Base-by-base conservation (phyloP, 768 basidiomycete genomes). In the Leccinum obscurum region DNA sequence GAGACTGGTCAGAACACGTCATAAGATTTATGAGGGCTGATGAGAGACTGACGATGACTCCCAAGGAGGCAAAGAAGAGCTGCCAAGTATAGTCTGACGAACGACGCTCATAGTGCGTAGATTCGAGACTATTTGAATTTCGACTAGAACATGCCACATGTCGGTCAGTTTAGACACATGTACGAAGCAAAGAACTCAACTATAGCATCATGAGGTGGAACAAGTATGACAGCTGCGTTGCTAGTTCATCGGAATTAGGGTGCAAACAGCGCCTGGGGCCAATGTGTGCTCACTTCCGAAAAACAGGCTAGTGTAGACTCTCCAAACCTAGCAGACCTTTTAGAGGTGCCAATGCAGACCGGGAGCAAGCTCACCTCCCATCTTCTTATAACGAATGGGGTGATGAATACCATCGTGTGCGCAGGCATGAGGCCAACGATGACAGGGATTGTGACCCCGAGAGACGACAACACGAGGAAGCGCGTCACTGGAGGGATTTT, bases 401-500 rank as follows among this genome's bases (percentile, higher is more conserved):
- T 77, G 4, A 82, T 68, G 70, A 87, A 94, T 0, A 90, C 14
- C 59, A 90, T 49, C 32, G 71, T 76, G 72, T 88, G 85, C 2
- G 76, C 70, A 7, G 81, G 74, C 24, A 92, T 66, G 3, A 90
- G 58, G 13, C 82, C 75, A 64, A 87, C 71, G 62, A 89, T 69
- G 28, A 82, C 76, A 0, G 90, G 81, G 1, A 87, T 22, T 0
- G 91, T 84, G 41, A 92, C 77, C 0, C 75, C 84, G 3, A 90
- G 68, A 2, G 85, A 83, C 2, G 90, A 88, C 22, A 75, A 77
- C 59, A 83, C 80, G 6, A 92, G 71, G 57, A 87, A 85, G 34
- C 93, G 85, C 6, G 93, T 93, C 39, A 95, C 87, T 35, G 89
- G 88, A 0, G 93, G 92, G 1, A 94, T 90, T 77, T 92, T 93